Evolutionary conservation across 2,329 filamentous ascomycete species (phyloP).

Genomic region (Cytospora piceae): DNA sequence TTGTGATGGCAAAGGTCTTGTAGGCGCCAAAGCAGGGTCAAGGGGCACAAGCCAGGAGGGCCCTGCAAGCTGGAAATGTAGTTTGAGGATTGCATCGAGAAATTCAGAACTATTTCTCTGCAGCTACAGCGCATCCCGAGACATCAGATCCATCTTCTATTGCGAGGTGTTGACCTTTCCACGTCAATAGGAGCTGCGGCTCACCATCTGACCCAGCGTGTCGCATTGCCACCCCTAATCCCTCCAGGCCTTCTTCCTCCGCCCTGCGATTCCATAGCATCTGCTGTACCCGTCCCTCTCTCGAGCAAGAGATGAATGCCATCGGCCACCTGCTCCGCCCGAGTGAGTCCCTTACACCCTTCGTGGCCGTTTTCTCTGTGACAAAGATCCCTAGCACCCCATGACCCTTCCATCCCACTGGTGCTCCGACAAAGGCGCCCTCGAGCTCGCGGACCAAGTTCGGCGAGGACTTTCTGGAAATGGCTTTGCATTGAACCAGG

Average conservation of each 20-base stretch:
- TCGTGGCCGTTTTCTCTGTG: conserved; percentile 71
- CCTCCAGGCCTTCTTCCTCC: conserved; percentile 64
- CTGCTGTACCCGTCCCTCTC: conserved; percentile 63
- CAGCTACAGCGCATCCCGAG: neutral
- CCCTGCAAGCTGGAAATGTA: neutral
- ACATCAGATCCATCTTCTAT: conserved; percentile 24
- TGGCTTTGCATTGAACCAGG: conserved; percentile 71
- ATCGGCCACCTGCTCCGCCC: conserved; percentile 70
- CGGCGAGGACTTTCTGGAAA: conserved; percentile 57
- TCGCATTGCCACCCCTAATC: conserved; percentile 55
- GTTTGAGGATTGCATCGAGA: neutral
- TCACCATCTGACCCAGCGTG: conserved; percentile 42
- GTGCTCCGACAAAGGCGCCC: conserved; percentile 76
- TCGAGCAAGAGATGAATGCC: conserved; percentile 67
- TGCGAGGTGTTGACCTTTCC: conserved; percentile 49
- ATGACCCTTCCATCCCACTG: conserved; percentile 69
- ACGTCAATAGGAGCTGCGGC: conserved; percentile 54
- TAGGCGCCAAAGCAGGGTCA: neutral
- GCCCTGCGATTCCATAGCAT: conserved; percentile 74
- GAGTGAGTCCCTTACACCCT: conserved; percentile 76
- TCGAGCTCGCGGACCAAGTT: conserved; percentile 73
- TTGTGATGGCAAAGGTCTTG: neutral
- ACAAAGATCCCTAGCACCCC: conserved; percentile 74
- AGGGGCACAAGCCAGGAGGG: neutral
- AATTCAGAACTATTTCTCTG: neutral